Base-by-base conservation (phyloP, 2,329 filamentous ascomycete species). In the Dactylellina cionopaga region DNA sequence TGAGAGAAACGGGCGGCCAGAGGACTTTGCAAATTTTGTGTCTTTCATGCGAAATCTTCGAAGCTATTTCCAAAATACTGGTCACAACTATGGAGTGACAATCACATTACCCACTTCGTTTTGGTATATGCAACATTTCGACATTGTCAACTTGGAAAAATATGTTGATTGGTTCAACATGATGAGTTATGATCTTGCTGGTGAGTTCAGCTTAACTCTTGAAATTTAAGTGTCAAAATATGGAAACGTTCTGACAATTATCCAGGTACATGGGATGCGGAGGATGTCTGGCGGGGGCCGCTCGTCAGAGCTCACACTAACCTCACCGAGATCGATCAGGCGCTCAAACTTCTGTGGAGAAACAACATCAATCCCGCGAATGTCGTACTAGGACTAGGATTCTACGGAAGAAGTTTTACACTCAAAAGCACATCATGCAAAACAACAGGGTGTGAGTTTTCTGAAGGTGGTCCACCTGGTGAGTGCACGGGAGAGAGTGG, bases 81-180 rank as follows among this genome's bases (percentile, higher is more conserved):
- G 25, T 25, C 39, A 25, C 19, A 47, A 29, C 6, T 58, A 52
- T 24, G 66, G 59, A 17, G 49, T 72, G 5, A 54, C 68, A 9
- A 47, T 80, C 39, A 78, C 80, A 3, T 39, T 78, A 0, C 76
- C 77, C 2, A 63, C 76, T 9, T 75, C 66, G 1, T 80, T 78
- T 46, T 77, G 65, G 60, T 79, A 79, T 49, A 74, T 81, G 3
- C 74, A 76, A 27, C 65, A 75, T n/a, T 81, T 80, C 52, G 76
- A 81, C 60, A 51, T 79, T 31, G 33, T 60, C 5, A 69, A 55
- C 0, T 71, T 79, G 25, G 62, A 76, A 56, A 69, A 75, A 10
- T 77, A 75, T 39, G 71, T 79, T 3, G 78, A 79, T 54, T 81
- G 77, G 52, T 76, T 79, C 51, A 80, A 80, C 43, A 75, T 80